A percentile compares a stretch with the other conserved stretches of the same genome.
phyloP scores from a whole-genome alignment of 2,329 filamentous ascomycete genomes.

The Trichoderma atroviride region DNA sequence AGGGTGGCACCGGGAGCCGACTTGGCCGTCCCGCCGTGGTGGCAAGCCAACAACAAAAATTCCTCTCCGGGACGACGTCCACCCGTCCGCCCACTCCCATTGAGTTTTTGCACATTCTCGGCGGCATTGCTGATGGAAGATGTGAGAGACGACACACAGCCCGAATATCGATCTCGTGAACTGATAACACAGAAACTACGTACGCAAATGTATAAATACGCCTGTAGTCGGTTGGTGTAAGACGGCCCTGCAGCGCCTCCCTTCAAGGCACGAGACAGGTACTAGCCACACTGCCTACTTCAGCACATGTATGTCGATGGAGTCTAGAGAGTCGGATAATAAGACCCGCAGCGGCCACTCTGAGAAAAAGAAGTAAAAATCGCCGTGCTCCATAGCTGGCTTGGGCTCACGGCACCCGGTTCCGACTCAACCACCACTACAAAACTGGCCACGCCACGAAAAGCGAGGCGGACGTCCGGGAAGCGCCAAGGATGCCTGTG shows the following conservation, averaged over 20 bases:
- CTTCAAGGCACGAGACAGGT: not conserved
- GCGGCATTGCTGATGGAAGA: not conserved
- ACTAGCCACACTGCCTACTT: not conserved
- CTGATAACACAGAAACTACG: not conserved
- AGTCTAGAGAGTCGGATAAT: not conserved
- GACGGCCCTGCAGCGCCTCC: not conserved
- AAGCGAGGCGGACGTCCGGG: not conserved
- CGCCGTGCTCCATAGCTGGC: not conserved
- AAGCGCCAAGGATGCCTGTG: not conserved
- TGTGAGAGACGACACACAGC: not conserved
- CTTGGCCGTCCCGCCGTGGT: slow-evolving; percentile 1
- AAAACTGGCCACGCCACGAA: not conserved
- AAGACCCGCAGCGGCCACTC: not conserved
- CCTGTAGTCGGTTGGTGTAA: not conserved
- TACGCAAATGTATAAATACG: not conserved
- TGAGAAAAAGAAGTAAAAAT: not conserved
- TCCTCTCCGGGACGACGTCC: slow-evolving; percentile 4
- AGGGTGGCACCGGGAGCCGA: not conserved
- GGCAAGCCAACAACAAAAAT: slow-evolving; percentile 21
- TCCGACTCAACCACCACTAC: not conserved
- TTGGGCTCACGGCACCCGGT: not conserved
- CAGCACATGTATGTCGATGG: not conserved
- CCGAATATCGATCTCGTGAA: not conserved
- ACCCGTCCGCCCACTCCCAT: not conserved
- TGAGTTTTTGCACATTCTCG: not conserved